Conservation (phyloP, 257 asterid species). For the Echium plantagineum region DNA sequence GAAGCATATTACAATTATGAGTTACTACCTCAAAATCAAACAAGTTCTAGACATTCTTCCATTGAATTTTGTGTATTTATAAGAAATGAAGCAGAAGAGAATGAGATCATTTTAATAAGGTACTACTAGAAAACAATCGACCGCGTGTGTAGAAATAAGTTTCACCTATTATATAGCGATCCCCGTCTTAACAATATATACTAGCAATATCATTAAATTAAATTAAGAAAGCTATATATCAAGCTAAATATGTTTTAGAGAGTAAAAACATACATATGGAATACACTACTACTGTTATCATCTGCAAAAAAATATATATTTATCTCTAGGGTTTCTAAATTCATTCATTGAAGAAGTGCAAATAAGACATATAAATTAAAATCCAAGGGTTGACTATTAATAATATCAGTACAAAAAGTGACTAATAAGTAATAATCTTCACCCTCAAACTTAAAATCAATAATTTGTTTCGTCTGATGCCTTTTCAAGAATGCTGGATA, state of each 20-base stretch:
- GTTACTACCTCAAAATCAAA: background rate
- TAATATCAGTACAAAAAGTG: conserved; percentile 1
- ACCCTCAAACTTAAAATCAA: background rate
- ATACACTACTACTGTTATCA: background rate
- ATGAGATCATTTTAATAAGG: background rate
- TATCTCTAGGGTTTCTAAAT: background rate
- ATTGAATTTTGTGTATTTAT: too few relatives aligned
- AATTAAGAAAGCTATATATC: background rate
- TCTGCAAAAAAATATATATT: background rate
- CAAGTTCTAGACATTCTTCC: background rate
- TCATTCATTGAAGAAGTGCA: background rate
- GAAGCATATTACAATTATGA: background rate
- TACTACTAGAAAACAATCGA: too few relatives aligned
- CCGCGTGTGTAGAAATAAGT: too few relatives aligned
- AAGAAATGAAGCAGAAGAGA: background rate
- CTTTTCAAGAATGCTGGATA: conserved; percentile 19
- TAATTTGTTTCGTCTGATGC: background rate
- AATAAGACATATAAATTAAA: too few relatives aligned
- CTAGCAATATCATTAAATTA: too few relatives aligned
- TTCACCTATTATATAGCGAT: too few relatives aligned
- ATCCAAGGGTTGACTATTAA: background rate
- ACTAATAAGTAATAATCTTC: background rate
- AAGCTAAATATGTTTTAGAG: background rate
- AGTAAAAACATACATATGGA: background rate
- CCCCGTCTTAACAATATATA: background rate